These are phyloP conservation scores for Candida krabiensis DNA, from an alignment of 805 yeast genomes.

Conservation along the genomic window DNA sequence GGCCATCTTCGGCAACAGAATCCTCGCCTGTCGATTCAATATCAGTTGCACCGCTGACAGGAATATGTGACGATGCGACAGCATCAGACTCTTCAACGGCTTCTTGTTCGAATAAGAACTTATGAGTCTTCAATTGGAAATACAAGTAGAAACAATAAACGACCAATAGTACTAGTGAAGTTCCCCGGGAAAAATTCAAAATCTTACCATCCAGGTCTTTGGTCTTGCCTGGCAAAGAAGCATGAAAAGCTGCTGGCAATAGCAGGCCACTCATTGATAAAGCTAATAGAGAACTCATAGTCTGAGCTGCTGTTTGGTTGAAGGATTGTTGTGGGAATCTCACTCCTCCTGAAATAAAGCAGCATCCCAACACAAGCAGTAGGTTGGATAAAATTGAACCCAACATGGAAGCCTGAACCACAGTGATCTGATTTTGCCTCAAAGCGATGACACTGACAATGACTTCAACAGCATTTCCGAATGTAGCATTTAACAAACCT, in stretches of 20 bases:
- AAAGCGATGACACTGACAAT: conserved; percentile 93
- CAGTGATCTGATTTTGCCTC: conserved; percentile 79
- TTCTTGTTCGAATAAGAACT: conserved; percentile 61
- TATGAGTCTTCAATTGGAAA: conserved; percentile 90
- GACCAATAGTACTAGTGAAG: conserved; percentile 72
- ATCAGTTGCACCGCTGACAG: background rate
- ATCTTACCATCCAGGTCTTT: conserved; percentile 41
- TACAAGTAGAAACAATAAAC: conserved; percentile 77
- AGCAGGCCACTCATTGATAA: conserved; percentile 85
- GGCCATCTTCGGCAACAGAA: conserved; percentile 2
- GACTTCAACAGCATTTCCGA: conserved; percentile 96
- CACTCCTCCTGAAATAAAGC: conserved; percentile 91
- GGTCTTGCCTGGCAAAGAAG: conserved; percentile 55
- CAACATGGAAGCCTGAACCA: conserved; percentile 96
- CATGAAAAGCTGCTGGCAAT: conserved; percentile 95
- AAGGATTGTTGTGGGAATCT: conserved; percentile 83
- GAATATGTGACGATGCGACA: background rate
- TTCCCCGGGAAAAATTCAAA: conserved; percentile 78
- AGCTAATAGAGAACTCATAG: conserved; percentile 93
- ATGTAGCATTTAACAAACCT: conserved; percentile 92
- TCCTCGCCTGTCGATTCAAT: background rate
- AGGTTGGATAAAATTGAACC: conserved; percentile 91
- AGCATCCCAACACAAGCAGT: conserved; percentile 89
- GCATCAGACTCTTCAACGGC: conserved; percentile 21
- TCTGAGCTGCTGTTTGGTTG: conserved; percentile 96